Evolutionary conservation across 305 asterid species (phyloP).

Genomic region (Ajuga reptans): DNA sequence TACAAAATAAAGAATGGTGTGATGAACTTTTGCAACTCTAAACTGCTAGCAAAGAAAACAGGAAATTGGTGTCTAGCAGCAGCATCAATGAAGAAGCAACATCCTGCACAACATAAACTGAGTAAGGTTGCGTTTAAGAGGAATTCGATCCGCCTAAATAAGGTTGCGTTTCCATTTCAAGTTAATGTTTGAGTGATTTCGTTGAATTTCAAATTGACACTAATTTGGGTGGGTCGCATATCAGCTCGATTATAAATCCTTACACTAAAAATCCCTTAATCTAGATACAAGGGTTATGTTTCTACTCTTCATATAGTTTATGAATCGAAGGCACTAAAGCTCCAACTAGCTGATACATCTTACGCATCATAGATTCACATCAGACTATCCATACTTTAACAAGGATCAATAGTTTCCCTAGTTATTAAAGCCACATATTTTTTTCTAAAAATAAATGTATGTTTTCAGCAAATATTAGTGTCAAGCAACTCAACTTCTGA

Average conservation of each 20-base stretch:
- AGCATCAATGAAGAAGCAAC: not conserved
- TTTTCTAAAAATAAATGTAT: not conserved
- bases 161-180: too few relatives aligned
- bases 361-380: too few relatives aligned
- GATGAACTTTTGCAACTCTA: not conserved
- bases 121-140: not conserved
- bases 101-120: not conserved
- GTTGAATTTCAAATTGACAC: too few relatives aligned
- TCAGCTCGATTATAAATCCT: too few relatives aligned
- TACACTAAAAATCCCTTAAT: too few relatives aligned
- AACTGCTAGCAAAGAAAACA: not conserved
- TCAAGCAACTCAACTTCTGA: constrained; percentile 4
- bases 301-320: too few relatives aligned
- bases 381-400: too few relatives aligned
- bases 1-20: not conserved
- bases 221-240: too few relatives aligned
- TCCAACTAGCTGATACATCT: too few relatives aligned
- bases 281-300: too few relatives aligned
- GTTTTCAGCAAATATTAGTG: not conserved
- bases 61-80: not conserved
- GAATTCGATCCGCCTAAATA: not conserved
- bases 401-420: not conserved
- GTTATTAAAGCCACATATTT: not conserved
- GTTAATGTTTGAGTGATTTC: too few relatives aligned
- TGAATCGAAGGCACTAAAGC: too few relatives aligned